Evolutionary conservation across 129 eudicot species (phyloP), one percentile per base, ranked within the genome.

Genomic region (Flaveria brownii): DNA sequence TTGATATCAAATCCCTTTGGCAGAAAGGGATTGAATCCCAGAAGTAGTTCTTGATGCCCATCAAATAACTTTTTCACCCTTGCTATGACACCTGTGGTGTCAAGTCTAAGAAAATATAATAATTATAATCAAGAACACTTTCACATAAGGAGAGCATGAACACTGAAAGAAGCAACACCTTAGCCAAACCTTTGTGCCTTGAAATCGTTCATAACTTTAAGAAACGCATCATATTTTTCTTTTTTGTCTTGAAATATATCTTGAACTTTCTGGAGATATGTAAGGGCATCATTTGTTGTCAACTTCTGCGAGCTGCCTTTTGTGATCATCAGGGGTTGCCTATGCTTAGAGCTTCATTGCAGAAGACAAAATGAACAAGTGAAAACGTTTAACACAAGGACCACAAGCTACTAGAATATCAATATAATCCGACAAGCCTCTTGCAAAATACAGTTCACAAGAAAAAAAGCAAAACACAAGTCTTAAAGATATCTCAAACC

Each of bases 21-120:
- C 83, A 94, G 82, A 84, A 94, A 94, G 80, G 93, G 85, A 82
- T 89, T 94, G 80, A 94, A 94, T 62, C 97, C 99, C 80, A 91
- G 80, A 74, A 94, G 87, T 78, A 94, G 87, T 71, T 87, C 86
- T 15, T 81, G 84, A 45, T 91, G 85, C 45, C 96, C 99, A 83
- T 79, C 84, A 78, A 94, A 94, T 72, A 94, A 71, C 45, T 94
- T 93, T 80, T 91, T 94, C 81, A 94, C 97, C 82, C 85, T 87
- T 50, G 73, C 61, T 84, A 91, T 86, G 75, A 94, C 99, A 72
- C 97, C 97, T 70, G 84, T 16, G 43, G 99, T 91, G 71, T 87
- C 87, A 75, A 82, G 74, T 86, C 99, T 94, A 81, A 78, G 80
- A 56, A 74, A 57, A 80, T 78, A 61, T 51, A 68, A 60, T 49